Base-by-base conservation (phyloP, 1,139 yeast species). In the Pichia sp. region DNA sequence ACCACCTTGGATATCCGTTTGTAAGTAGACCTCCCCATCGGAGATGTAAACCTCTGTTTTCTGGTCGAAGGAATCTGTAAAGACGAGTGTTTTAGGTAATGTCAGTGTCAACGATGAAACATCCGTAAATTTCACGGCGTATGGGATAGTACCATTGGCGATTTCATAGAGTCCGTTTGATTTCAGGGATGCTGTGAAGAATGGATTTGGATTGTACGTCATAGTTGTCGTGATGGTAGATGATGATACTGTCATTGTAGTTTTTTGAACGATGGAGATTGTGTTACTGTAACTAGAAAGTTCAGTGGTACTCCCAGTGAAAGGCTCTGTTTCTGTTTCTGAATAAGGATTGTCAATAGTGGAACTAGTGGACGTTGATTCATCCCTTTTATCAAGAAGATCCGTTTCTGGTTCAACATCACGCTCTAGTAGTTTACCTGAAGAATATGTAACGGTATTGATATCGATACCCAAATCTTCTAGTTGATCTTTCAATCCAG, bases 131-230 rank as follows among this genome's bases (percentile, higher is more conserved):
- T 55, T 34, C 5, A 52, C 49, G 0, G 79, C 79, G 46, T 62
- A 70, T 22, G 80, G 80, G 22, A 74, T 74, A 22, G 46, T 33
- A 6, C 72, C 72, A 0, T 74, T 63, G 8, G 41, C 32, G 8
- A 73, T 52, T 3, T 44, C 39, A 32, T 33, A 39, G n/a, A 23
- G 29, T 13, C 29, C 16, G 14, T 26, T 18, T 5, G 22, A 10
- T 12, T 18, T n/a, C 16, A 25, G 9, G 18, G 12, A n/a, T n/a
- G 6, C 22, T 8, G 29, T n/a, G 13, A 20, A 19, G n/a, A 12
- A 15, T 28, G 14, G 26, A 29, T 31, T 11, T 14, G 20, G 21
- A 13, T 29, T 18, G 10, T 25, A 15, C 6, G 37, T 35, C 19
- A 33, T 11, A 3, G 27, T 26, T 10, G 40, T 37, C 10, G 20